These are phyloP conservation scores for Cajanus cajan DNA, from an alignment of 306 rosid genomes.

Conservation along the genomic window DNA sequence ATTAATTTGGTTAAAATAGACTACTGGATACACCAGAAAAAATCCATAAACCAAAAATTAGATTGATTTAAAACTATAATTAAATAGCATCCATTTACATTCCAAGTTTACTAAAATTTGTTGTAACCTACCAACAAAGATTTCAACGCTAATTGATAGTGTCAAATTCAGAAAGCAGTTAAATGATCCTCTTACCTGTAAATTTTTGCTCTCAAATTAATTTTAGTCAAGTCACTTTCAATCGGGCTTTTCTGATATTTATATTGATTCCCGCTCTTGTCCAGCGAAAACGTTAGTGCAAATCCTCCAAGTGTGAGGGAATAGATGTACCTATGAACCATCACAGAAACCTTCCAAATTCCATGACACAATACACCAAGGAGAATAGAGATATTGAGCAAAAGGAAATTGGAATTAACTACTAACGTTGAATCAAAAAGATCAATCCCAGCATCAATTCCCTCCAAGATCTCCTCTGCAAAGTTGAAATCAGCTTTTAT, in stretches of 20 bases:
- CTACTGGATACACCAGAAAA: background rate
- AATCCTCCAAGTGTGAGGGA: conserved; percentile 82
- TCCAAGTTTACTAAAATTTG: background rate
- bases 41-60: background rate
- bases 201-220: conserved; percentile 76
- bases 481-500: conserved; percentile 34
- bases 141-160: background rate
- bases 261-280: conserved; percentile 44
- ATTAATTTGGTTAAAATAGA: background rate
- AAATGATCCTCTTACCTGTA: conserved; percentile 51
- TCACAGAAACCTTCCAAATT: conserved; percentile 12
- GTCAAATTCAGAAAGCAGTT: conserved; percentile 2
- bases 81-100: background rate
- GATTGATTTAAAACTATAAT: background rate
- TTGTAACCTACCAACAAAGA: conserved; percentile 2
- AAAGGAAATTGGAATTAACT: conserved; percentile 26
- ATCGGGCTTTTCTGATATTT: conserved; percentile 31
- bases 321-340: conserved; percentile 60
- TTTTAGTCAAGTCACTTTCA: conserved; percentile 67
- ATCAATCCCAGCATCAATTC: conserved; percentile 82
- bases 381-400: background rate
- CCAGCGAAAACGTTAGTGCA: conserved; percentile 71
- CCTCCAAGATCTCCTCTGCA: conserved; percentile 96
- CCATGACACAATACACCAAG: background rate
- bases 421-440: conserved; percentile 86